Base-by-base conservation (phyloP, 192 early-diverging fungal genomes). In the Gigaspora rosea region DNA sequence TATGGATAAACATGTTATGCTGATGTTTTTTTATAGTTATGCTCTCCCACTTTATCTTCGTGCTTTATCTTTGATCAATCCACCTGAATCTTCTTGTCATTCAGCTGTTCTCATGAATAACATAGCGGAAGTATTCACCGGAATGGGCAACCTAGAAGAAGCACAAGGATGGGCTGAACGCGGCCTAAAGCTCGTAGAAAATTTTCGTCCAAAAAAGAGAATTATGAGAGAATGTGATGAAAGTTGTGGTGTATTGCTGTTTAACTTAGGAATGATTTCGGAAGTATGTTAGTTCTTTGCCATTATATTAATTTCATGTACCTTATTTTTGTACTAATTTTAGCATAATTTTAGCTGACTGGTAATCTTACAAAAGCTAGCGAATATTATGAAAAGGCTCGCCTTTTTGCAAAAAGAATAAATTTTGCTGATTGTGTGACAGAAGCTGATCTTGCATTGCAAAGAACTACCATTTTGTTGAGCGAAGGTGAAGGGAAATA, bases 81-180 rank as follows among this genome's bases (percentile, higher is more conserved):
- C 78, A 10, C 57, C 83, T 15, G 51, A 79, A 11, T 51, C 73
- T n/a, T 80, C 83, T 4, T 90, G 88, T 46, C 87, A 88, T 69
- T 78, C 86, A 27, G 79, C 84, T 3, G 85, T 88, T 6, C 50
- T 90, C 49, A 90, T 90, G 86, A 86, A 82, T 69, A 89, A 89
- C 65, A 80, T 89, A 48, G 80, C 88, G n/a, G 87, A 89, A 62
- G 82, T 79, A 15, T 88, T 86, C 78, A 82, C 82, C 58, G 85
- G 82, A 35, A 69, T 88, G 61, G 83, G 84, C 4, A 75, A 88
- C 15, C 67, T 84, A 46, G 81, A 86, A 15, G 85, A 86, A 70
- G 88, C 88, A 51, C 79, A 80, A 20, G 78, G 81, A 27, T 89
- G 88, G 88, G 85, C 84, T 3, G 84, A 89, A 66, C 79, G 81